phyloP scores from a whole-genome alignment of 306 rosid species.

The Prinsepia uniflora region DNA sequence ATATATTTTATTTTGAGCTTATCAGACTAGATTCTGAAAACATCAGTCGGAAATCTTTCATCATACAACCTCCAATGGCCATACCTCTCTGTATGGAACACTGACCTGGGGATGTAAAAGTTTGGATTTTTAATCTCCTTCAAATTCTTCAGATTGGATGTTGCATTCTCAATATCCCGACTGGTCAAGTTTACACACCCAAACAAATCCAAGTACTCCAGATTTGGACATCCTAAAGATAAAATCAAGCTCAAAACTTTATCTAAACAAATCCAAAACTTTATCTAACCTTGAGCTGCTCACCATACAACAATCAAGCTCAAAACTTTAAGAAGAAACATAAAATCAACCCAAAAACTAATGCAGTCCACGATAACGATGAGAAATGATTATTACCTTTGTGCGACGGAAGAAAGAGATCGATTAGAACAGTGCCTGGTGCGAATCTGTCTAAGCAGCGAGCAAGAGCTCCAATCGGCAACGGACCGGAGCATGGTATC shows the following conservation, averaged over 20 bases:
- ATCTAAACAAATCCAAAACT: too few relatives aligned
- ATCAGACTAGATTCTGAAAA: constrained; percentile 56
- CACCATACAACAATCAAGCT: not conserved
- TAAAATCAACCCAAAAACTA: not conserved
- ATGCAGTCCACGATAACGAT: not conserved
- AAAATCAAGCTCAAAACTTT: too few relatives aligned
- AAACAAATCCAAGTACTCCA: constrained; percentile 70
- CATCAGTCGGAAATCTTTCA: constrained; percentile 85
- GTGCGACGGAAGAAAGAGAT: constrained; percentile 54
- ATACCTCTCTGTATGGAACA: constrained; percentile 50
- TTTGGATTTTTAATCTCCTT: constrained; percentile 50
- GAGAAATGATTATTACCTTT: constrained; percentile 37
- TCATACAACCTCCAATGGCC: constrained; percentile 85
- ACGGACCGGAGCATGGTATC: constrained; percentile 79
- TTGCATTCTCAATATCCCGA: constrained; percentile 59
- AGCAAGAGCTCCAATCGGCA: constrained; percentile 45
- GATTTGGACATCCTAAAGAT: constrained; percentile 61
- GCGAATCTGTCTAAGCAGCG: constrained; percentile 56
- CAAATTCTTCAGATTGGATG: constrained; percentile 45
- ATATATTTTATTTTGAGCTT: constrained; percentile 4
- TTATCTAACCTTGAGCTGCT: not conserved
- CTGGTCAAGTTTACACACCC: constrained; percentile 75
- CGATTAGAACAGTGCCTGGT: constrained; percentile 68
- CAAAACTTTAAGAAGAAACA: not conserved
- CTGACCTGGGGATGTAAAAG: constrained; percentile 43